Percentiles rank a stretch among this genome's conserved stretches.
Evolutionary conservation across 164 flowering plant species (phyloP).

Genomic region (Vitis rotundifolia): DNA sequence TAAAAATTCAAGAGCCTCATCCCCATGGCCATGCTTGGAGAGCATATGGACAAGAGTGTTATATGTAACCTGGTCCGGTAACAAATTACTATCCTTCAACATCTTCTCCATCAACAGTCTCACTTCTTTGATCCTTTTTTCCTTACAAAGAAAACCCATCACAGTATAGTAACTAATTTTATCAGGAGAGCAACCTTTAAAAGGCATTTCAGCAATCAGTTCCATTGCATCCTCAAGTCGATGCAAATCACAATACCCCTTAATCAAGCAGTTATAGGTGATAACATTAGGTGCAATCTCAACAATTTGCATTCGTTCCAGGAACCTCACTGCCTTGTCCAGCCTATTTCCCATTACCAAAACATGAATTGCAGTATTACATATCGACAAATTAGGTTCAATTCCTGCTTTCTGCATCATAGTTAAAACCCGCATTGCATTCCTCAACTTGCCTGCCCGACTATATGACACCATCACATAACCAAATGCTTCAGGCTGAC

Average conservation of each 20-base stretch:
- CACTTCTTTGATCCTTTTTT: conserved; percentile 66
- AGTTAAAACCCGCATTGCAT: conserved; percentile 65
- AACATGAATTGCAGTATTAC: conserved; percentile 76
- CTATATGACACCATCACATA: conserved; percentile 85
- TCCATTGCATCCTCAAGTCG: conserved; percentile 66
- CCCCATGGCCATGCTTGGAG: conserved; percentile 75
- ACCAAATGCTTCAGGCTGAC: conserved; percentile 62
- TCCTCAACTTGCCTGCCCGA: conserved; percentile 73
- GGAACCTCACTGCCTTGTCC: conserved; percentile 76
- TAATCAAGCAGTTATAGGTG: conserved; percentile 83
- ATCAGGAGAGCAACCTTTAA: conserved; percentile 75
- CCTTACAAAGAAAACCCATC: conserved; percentile 72
- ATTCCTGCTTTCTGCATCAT: conserved; percentile 82
- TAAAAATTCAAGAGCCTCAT: conserved; percentile 69
- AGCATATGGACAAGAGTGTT: conserved; percentile 67
- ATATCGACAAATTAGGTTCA: conserved; percentile 62
- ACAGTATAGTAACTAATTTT: conserved; percentile 86
- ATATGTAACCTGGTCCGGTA: conserved; percentile 83
- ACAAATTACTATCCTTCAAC: conserved; percentile 47
- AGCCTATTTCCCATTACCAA: conserved; percentile 67
- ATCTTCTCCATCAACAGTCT: conserved; percentile 74
- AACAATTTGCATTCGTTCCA: conserved; percentile 66
- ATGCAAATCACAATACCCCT: conserved; percentile 71
- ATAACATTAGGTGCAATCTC: conserved; percentile 73
- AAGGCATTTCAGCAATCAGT: conserved; percentile 67